These are phyloP conservation scores for Davidsoniella neocaledoniae DNA, from an alignment of 2,329 filamentous ascomycete genomes.

Conservation along the genomic window DNA sequence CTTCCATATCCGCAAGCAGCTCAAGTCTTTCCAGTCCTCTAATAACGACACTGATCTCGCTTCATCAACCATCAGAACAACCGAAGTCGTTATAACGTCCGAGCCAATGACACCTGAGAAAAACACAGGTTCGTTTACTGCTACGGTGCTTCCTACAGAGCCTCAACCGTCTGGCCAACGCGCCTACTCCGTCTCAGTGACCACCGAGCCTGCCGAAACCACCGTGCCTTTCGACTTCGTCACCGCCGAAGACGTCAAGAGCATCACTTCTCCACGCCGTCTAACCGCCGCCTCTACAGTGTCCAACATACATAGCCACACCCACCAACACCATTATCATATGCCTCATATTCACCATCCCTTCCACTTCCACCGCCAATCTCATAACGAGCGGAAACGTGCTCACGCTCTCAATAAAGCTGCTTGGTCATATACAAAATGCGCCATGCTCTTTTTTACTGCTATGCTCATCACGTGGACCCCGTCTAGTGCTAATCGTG, in stretches of 20 bases:
- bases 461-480: constrained; percentile 53
- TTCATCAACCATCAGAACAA: constrained; percentile 30
- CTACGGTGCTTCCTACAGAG: constrained; percentile 14
- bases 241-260: background rate
- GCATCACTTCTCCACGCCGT: background rate
- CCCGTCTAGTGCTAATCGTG: constrained; percentile 53
- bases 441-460: constrained; percentile 47
- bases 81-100: constrained; percentile 36
- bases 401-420: constrained; percentile 36
- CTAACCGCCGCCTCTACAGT: background rate
- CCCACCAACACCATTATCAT: constrained; percentile 23
- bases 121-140: too few relatives aligned
- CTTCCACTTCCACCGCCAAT: constrained; percentile 7
- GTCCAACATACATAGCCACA: background rate
- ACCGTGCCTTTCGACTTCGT: background rate
- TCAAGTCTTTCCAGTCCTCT: constrained; percentile 27
- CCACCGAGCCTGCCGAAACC: constrained; percentile 37
- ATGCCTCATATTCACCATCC: background rate
- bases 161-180: constrained; percentile 26
- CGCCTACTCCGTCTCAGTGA: constrained; percentile 45
- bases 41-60: constrained; percentile 26
- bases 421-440: constrained; percentile 47
- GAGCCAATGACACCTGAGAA: constrained; percentile 19
- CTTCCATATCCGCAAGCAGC: constrained; percentile 40
- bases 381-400: constrained; percentile 13